These are phyloP conservation scores for Cyclanthera cordifolia DNA, from an alignment of 306 rosid genomes.

Conservation along the genomic window DNA sequence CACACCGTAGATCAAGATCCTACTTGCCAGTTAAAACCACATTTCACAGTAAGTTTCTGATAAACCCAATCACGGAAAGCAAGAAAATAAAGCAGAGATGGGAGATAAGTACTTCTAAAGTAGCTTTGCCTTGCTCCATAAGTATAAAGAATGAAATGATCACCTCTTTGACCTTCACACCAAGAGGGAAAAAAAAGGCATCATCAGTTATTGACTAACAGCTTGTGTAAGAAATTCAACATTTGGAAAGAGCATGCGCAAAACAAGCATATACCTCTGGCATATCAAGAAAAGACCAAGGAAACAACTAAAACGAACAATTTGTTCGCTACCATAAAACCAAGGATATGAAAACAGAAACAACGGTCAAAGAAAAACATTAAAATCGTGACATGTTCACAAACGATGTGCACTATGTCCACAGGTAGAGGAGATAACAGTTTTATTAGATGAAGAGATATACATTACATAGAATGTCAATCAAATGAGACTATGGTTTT, in stretches of 20 bases:
- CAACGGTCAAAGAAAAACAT: no score
- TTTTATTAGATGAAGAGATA: no score
- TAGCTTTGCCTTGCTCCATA: constrained; percentile 95
- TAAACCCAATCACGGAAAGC: neutral
- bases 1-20: constrained; percentile 88
- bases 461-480: no score
- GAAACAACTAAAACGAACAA: neutral
- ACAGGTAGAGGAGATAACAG: no score
- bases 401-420: no score
- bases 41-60: neutral
- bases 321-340: no score
- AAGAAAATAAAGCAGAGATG: neutral
- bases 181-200: constrained; percentile 18
- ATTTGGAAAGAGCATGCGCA: neutral
- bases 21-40: constrained; percentile 26
- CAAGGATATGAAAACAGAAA: no score
- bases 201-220: neutral
- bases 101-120: constrained; percentile 36
- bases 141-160: constrained; percentile 71
- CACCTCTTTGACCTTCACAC: constrained; percentile 81
- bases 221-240: neutral
- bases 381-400: no score
- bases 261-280: neutral
- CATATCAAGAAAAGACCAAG: neutral
- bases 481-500: no score